These are phyloP conservation scores for Pseudogymnoascus sp. DNA, from an alignment of 2,329 filamentous ascomycete genomes.

Conservation along the genomic window DNA sequence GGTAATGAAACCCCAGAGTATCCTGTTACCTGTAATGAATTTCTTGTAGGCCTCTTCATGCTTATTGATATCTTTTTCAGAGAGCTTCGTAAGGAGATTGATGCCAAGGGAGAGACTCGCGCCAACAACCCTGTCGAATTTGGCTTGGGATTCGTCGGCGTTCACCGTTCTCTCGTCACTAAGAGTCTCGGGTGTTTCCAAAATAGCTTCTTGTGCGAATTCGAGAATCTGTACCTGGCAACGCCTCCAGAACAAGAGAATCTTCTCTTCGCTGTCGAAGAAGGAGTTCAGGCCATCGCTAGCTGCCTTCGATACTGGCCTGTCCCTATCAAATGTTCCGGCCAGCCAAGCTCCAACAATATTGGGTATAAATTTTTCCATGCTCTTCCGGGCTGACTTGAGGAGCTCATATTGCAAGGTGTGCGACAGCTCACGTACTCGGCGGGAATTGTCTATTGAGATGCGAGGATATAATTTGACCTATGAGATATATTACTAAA, in stretches of 20 bases:
- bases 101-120: conserved; percentile 47
- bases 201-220: conserved; percentile 70
- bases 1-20: conserved; percentile 58
- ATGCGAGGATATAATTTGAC: conserved; percentile 77
- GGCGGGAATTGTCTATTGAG: conserved; percentile 81
- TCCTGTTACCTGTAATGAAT: conserved; percentile 55
- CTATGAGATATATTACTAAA: conserved; percentile 42
- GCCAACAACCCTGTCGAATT: conserved; percentile 67
- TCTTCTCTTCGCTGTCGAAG: conserved; percentile 72
- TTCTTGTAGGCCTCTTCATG: conserved; percentile 53
- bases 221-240: conserved; percentile 76
- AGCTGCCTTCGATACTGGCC: conserved; percentile 65
- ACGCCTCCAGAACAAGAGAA: conserved; percentile 65
- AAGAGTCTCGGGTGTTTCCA: conserved; percentile 71
- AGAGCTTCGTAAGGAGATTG: conserved; percentile 42
- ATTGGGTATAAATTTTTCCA: conserved; percentile 69
- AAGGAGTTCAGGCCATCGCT: conserved; percentile 67
- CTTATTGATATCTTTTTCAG: conserved; percentile 47
- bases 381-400: conserved; percentile 64
- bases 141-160: conserved; percentile 74
- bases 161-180: conserved; percentile 85
- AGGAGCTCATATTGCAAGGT: conserved; percentile 56
- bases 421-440: conserved; percentile 82
- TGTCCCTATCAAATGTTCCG: conserved; percentile 80
- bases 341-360: conserved; percentile 86